Base-by-base conservation (phyloP, 192 early-diverging fungal species). In the Chytriomyces sp. region DNA sequence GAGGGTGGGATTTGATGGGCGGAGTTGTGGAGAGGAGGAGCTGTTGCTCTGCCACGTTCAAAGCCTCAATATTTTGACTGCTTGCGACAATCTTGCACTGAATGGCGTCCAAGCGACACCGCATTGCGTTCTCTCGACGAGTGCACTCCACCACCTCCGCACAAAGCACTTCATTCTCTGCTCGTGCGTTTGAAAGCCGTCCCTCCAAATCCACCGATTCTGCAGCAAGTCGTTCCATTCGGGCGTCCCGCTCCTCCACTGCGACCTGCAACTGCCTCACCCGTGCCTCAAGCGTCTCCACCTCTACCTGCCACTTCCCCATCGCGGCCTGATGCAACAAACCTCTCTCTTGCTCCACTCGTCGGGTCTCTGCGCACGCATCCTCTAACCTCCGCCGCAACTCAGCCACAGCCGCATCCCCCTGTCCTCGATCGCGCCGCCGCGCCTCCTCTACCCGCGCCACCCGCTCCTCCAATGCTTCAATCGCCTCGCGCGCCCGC, bases 151-250 rank as follows among this genome's bases (percentile, higher is more conserved):
- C 68, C 25, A 70, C 33, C 44, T 70, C 68, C 19, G 33, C 10
- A 33, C 68, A 70, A 2, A 70, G 39, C 39, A 70, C 68, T 70
- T 57, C 37, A 39, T 70, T 70, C 37, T 70, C 68, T 31, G 68
- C 54, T 40, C 52, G 44, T 7, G 54, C 38, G 39, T 70, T 57
- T 5, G 38, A 12, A 14, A 70, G 25, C 33, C 52, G 44, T 70
- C 59, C 68, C 8, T 70, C 68, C 53, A 70, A 56, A 7, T 70
- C 68, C 8, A 10, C 17, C 25, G 59, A 12, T 41, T 70, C 68
- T 37, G 32, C 19, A 10, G 52, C 17, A 5, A 39, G 68, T 31
- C 37, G 34, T 22, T 59, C 57, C 12, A 38, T 39, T 59, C 39
- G 33, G 10, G 39, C n/a, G 14, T 70, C 28, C 12, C 41, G 17